Conservation (phyloP, 108 stramenopile species). For the Chaetoceros muelleri region DNA sequence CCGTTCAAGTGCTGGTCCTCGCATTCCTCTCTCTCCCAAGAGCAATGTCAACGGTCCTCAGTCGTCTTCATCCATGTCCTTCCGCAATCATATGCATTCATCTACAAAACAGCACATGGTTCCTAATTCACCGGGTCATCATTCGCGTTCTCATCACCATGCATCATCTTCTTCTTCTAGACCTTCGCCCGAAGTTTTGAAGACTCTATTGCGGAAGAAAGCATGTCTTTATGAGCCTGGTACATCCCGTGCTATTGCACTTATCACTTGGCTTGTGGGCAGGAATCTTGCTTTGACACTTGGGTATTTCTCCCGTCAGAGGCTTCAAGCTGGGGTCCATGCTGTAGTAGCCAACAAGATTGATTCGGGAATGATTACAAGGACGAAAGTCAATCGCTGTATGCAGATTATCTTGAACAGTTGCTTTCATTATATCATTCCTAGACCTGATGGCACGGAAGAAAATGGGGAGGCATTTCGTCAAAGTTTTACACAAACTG, state of each 20-base stretch:
- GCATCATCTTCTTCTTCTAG: slow-evolving; percentile 21
- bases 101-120: no score
- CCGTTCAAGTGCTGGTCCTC: no score
- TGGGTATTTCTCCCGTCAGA: slow-evolving; percentile 78
- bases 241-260: slow-evolving; percentile 68
- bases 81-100: no score
- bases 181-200: slow-evolving; percentile 68
- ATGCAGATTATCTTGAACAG: slow-evolving; percentile 89
- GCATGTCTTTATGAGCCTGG: slow-evolving; percentile 83
- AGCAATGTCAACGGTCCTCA: no score
- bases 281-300: slow-evolving; percentile 52
- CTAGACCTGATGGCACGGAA: slow-evolving; percentile 68
- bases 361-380: slow-evolving; percentile 60
- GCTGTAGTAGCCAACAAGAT: slow-evolving; percentile 68
- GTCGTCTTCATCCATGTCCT: no score
- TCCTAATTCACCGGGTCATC: no score
- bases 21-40: no score
- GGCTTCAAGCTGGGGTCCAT: slow-evolving; percentile 78
- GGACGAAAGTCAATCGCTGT: slow-evolving; percentile 85
- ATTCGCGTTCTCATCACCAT: no score
- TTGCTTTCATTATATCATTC: slow-evolving; percentile 88
- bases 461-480: slow-evolving; percentile 69
- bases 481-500: slow-evolving; percentile 27
- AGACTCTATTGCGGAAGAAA: slow-evolving; percentile 82
- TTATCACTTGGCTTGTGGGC: slow-evolving; percentile 84